A percentile compares a stretch with the other conserved stretches of the same genome.
Conservation (phyloP, 345 rosid genomes). For the Kandelia obovata region DNA sequence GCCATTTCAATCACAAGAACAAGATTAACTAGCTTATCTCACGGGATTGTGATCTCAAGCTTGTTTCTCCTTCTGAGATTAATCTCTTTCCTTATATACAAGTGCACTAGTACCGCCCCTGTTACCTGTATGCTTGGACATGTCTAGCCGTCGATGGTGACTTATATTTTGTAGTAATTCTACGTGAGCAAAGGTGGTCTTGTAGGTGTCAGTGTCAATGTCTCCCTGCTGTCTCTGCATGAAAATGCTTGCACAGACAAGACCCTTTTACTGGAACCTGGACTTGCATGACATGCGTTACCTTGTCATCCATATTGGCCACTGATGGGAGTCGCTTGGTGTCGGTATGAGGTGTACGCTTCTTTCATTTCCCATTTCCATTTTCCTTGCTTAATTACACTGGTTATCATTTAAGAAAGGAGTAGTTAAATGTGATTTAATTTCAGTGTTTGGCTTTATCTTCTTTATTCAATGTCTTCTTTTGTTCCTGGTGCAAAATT, state of each 20-base stretch:
- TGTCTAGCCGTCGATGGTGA: conserved; percentile 23
- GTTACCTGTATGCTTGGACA: conserved; percentile 18
- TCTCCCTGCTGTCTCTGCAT: conserved; percentile 35
- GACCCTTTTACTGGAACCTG: background rate
- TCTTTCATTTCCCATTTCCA: no score
- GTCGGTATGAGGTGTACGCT: background rate
- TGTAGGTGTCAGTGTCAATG: conserved; percentile 41
- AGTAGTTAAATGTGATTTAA: no score
- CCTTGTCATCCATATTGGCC: background rate
- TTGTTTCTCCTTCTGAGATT: conserved; percentile 3
- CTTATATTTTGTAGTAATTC: conserved; percentile 37
- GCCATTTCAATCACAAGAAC: conserved; percentile 24
- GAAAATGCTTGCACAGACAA: conserved; percentile 20
- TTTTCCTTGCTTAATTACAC: no score
- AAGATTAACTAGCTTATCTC: background rate
- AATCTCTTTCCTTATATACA: conserved; percentile 31
- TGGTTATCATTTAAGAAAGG: no score
- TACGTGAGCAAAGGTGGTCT: conserved; percentile 28
- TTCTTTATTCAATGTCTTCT: no score
- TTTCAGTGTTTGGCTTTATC: no score
- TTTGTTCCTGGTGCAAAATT: no score
- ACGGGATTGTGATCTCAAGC: background rate
- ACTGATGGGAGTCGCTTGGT: conserved; percentile 10
- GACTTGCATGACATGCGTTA: background rate
- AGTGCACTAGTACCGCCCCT: background rate